Conservation (phyloP, 2,329 filamentous ascomycete species). For the Calonectria leucothoes region DNA sequence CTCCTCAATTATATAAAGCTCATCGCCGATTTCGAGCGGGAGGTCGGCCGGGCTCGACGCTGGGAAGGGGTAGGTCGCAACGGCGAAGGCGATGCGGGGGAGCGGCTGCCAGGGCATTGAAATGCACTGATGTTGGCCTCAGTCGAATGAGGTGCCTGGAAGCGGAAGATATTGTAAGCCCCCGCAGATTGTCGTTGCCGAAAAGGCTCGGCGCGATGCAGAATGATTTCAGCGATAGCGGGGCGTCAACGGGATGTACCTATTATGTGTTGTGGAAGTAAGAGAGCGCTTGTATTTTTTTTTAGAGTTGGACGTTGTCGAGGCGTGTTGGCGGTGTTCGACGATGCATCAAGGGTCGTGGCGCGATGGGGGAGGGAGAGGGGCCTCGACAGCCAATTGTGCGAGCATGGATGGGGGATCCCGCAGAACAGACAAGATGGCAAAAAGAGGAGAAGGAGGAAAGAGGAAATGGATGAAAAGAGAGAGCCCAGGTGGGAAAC, state of each 20-base stretch:
- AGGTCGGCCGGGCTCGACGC: constrained; percentile 90
- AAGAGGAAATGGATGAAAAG: background rate
- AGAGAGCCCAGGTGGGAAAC: constrained; percentile 9
- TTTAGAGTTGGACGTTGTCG: constrained; percentile 15
- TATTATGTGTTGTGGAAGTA: constrained; percentile 1
- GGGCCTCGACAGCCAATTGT: constrained; percentile 41
- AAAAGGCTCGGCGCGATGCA: constrained; percentile 32
- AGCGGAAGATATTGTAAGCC: constrained; percentile 17
- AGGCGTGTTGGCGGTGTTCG: constrained; percentile 26
- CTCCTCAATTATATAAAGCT: constrained; percentile 98
- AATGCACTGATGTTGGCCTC: constrained; percentile 35
- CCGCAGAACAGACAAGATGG: constrained; percentile 7
- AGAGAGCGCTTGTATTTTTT: background rate
- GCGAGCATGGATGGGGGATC: constrained; percentile 39
- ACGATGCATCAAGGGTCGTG: constrained; percentile 45
- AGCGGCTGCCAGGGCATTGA: constrained; percentile 97
- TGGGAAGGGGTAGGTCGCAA: constrained; percentile 94
- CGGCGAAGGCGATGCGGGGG: constrained; percentile 96
- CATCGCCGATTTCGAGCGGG: constrained; percentile 96
- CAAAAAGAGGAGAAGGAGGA: background rate
- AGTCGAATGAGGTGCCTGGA: constrained; percentile 28
- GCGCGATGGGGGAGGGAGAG: constrained; percentile 34
- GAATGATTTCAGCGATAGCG: constrained; percentile 14
- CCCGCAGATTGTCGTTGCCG: constrained; percentile 29
- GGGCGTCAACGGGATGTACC: constrained; percentile 9